phyloP scores from a whole-genome alignment of 768 basidiomycete genomes.

The Coprinellus micaceus region DNA sequence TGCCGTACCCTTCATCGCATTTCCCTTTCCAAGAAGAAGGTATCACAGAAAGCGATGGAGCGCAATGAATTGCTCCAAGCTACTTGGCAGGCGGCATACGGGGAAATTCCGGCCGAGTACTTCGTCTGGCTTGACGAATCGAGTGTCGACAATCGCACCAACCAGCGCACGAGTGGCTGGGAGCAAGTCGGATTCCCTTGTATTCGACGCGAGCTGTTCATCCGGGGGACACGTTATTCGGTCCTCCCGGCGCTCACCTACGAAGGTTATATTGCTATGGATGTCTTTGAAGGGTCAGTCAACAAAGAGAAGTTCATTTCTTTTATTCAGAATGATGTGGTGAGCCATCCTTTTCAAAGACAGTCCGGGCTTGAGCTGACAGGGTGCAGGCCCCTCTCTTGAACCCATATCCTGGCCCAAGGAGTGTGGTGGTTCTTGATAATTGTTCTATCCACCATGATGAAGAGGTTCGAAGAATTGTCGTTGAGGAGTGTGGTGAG shows the following conservation, averaged over 20 bases:
- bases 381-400: neutral
- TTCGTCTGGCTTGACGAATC: slow-evolving; percentile 5
- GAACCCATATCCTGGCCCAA: neutral
- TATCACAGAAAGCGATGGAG: neutral
- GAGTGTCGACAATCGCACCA: slow-evolving; percentile 3
- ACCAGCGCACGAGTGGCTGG: slow-evolving; percentile 1
- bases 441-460: slow-evolving; percentile 4
- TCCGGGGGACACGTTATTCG: neutral
- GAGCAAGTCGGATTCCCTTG: neutral
- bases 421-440: slow-evolving; percentile 1
- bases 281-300: neutral
- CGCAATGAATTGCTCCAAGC: neutral
- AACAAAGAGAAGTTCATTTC: slow-evolving; percentile 1
- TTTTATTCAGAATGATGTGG: neutral
- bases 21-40: neutral
- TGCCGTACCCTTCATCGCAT: slow-evolving; percentile 15
- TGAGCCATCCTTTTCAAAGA: neutral
- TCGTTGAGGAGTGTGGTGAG: slow-evolving; percentile 1
- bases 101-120: neutral
- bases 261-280: neutral
- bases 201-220: neutral
- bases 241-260: neutral
- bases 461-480: neutral
- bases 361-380: too few relatives aligned
- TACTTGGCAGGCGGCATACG: slow-evolving; percentile 3